Percentiles rank a stretch among this genome's conserved stretches.
Conservation (phyloP, 345 rosid species). For the Eucalyptus sp. region DNA sequence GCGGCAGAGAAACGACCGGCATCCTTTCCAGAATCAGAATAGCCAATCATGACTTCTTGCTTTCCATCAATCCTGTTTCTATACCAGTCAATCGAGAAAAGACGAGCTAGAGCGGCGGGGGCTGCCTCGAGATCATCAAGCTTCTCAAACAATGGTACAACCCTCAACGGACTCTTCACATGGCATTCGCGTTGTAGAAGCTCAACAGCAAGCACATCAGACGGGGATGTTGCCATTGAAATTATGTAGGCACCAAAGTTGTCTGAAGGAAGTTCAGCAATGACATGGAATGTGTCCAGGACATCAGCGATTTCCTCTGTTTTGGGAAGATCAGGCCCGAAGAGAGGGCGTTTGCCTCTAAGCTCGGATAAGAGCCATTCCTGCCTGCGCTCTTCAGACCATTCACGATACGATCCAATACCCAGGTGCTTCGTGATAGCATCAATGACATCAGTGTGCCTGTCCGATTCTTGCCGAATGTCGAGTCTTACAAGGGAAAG, state of each 20-base stretch:
- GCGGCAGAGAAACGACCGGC: conserved; percentile 96
- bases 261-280: conserved; percentile 77
- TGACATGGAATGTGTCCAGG: conserved; percentile 73
- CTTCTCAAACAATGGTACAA: conserved; percentile 94
- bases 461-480: conserved; percentile 87
- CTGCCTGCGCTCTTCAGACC: conserved; percentile 80
- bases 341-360: conserved; percentile 81
- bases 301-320: conserved; percentile 89
- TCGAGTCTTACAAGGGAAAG: conserved; percentile 93
- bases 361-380: conserved; percentile 94
- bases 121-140: conserved; percentile 91
- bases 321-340: conserved; percentile 93
- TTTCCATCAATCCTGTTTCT: conserved; percentile 73
- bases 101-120: conserved; percentile 88
- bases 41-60: conserved; percentile 98
- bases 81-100: conserved; percentile 94
- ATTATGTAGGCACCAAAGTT: conserved; percentile 87
- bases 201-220: conserved; percentile 93
- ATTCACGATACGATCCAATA: conserved; percentile 75
- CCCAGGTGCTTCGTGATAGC: conserved; percentile 76
- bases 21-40: conserved; percentile 96
- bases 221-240: conserved; percentile 96
- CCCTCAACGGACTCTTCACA: conserved; percentile 71
- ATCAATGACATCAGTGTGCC: conserved; percentile 88
- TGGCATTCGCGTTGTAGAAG: conserved; percentile 89